phyloP scores from a whole-genome alignment of 208 protist species.

The Leishmania turanica region DNA sequence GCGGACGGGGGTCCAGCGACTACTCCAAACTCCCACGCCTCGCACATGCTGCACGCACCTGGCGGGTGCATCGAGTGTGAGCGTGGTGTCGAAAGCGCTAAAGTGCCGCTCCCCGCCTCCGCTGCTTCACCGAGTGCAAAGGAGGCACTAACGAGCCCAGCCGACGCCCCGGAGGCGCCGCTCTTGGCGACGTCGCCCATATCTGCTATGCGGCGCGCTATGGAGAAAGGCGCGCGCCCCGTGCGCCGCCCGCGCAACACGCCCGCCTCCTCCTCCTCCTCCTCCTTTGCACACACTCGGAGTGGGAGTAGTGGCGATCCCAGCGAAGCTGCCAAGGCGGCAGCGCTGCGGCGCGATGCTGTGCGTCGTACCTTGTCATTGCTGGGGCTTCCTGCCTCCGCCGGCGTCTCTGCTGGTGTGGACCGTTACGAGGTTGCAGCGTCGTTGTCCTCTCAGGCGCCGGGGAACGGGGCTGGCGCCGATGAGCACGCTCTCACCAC shows the following conservation, averaged over 20 bases:
- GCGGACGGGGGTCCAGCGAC: neutral
- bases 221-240: conserved; percentile 28
- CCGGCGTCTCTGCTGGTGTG: neutral
- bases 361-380: conserved; percentile 19
- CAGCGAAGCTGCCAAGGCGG: conserved; percentile 5
- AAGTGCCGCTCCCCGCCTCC: neutral
- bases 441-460: neutral
- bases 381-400: conserved; percentile 8
- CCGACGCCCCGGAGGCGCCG: conserved; percentile 5
- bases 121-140: neutral
- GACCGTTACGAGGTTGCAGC: neutral
- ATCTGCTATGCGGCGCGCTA: conserved; percentile 7
- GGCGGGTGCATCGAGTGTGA: neutral
- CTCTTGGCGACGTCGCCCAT: conserved; percentile 4
- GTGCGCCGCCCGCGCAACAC: conserved; percentile 15
- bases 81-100: neutral
- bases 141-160: neutral
- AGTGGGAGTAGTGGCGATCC: neutral
- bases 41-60: neutral
- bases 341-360: conserved; percentile 10
- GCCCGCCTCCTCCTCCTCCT: neutral
- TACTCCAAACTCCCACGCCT: neutral
- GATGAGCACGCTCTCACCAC: neutral
- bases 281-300: neutral
- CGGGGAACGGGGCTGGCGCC: neutral